Conservation (phyloP, 352 stramenopile genomes). For the Stramenopiles sp. region DNA sequence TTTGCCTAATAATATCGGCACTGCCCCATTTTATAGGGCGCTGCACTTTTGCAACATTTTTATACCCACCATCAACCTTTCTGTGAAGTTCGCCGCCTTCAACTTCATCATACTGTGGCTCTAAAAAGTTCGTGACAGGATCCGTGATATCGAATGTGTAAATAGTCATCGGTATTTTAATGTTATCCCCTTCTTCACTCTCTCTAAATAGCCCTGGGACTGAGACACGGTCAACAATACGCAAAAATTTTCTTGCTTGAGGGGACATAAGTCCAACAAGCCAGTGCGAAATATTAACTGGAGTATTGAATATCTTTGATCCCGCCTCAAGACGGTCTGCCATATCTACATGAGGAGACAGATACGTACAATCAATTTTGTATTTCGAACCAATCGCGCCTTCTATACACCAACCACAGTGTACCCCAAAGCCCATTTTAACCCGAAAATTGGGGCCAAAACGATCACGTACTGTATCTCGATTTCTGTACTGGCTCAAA, state of each 20-base stretch:
- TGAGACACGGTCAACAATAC: constrained; percentile 81
- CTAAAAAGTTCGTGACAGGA: constrained; percentile 21
- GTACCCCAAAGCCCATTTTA: constrained; percentile 82
- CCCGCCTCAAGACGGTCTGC: constrained; percentile 79
- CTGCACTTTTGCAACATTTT: constrained; percentile 35
- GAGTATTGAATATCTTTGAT: constrained; percentile 80
- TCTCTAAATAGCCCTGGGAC: constrained; percentile 54
- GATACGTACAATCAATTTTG: constrained; percentile 95
- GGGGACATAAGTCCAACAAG: constrained; percentile 76
- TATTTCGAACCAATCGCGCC: constrained; percentile 86
- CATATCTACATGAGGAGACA: constrained; percentile 95
- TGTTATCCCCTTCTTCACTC: constrained; percentile 21
- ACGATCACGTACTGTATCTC: constrained; percentile 45
- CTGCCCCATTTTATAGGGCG: constrained; percentile 52
- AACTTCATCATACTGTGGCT: constrained; percentile 29
- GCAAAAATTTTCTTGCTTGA: constrained; percentile 52
- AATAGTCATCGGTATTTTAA: constrained; percentile 71
- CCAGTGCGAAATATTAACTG: constrained; percentile 77
- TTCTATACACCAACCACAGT: constrained; percentile 95
- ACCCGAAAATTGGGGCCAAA: constrained; percentile 69
- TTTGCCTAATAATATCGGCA: constrained; percentile 37
- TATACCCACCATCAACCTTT: background rate
- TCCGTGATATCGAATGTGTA: constrained; percentile 77
- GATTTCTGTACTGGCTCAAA: constrained; percentile 47
- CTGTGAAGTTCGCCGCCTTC: constrained; percentile 24